These are phyloP conservation scores for Entomortierella beljakovae DNA, from an alignment of 192 early-diverging fungal genomes.

Conservation along the genomic window DNA sequence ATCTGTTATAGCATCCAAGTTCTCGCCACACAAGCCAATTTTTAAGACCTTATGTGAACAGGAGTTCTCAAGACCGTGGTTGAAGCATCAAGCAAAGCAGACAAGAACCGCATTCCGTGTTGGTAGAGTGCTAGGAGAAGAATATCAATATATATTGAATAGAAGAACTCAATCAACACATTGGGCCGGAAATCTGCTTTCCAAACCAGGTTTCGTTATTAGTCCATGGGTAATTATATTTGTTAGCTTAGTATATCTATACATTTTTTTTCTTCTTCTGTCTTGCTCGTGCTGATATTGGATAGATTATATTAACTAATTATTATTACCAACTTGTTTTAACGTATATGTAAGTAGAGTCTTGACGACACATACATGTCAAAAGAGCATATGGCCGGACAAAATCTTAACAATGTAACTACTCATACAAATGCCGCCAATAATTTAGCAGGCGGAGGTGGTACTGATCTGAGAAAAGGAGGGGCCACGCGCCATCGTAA, in stretches of 20 bases:
- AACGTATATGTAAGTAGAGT: constrained; percentile 9
- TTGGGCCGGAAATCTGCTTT: constrained; percentile 56
- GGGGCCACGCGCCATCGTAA: constrained; percentile 30
- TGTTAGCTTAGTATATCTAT: neutral
- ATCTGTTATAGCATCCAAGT: constrained; percentile 24
- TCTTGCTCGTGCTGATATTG: no score
- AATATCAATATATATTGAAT: constrained; percentile 66
- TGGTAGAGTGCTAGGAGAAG: constrained; percentile 57
- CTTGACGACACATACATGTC: constrained; percentile 26
- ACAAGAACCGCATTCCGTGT: constrained; percentile 11
- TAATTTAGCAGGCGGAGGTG: neutral
- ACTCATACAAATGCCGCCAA: neutral
- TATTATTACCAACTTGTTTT: neutral
- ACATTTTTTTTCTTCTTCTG: neutral
- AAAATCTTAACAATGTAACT: neutral
- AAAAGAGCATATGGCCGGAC: constrained; percentile 11
- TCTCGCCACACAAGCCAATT: constrained; percentile 14
- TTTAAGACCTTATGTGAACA: neutral
- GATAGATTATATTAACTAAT: neutral
- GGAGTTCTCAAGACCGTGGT: neutral
- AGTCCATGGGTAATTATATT: constrained; percentile 53
- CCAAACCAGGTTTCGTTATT: constrained; percentile 57
- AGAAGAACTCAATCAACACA: constrained; percentile 50
- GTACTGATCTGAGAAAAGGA: constrained; percentile 10
- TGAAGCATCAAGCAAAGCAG: constrained; percentile 1